phyloP scores from a whole-genome alignment of 441 rosid species.

The Gossypium schwendimanii region DNA sequence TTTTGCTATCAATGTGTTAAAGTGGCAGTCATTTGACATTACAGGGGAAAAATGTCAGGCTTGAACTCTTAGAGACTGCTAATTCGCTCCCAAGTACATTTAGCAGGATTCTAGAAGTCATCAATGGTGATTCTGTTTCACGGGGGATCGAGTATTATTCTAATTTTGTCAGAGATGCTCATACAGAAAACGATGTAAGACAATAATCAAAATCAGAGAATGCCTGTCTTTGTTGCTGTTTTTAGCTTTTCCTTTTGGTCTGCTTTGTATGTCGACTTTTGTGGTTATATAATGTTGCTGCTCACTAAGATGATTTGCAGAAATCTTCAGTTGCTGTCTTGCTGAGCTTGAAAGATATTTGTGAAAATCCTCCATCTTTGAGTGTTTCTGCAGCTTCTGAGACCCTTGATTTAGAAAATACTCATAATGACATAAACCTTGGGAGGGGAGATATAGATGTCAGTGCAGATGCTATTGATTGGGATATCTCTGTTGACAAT shows the following conservation, averaged over 20 bases:
- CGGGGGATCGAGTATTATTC: constrained; percentile 71
- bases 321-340: constrained; percentile 44
- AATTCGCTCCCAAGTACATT: constrained; percentile 78
- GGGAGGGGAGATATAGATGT: constrained; percentile 37
- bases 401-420: constrained; percentile 36
- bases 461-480: constrained; percentile 59
- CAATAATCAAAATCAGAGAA: background rate
- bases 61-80: constrained; percentile 86
- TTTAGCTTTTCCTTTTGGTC: background rate
- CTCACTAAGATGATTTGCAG: constrained; percentile 39
- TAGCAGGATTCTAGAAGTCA: constrained; percentile 64
- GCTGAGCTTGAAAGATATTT: constrained; percentile 56
- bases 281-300: constrained; percentile 16
- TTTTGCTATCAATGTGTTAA: constrained; percentile 12
- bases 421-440: constrained; percentile 32
- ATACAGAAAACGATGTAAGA: constrained; percentile 84
- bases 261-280: constrained; percentile 5
- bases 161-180: constrained; percentile 75
- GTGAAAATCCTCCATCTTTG: constrained; percentile 70
- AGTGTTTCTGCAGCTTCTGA: constrained; percentile 53
- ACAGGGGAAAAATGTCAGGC: constrained; percentile 86
- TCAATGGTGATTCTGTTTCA: constrained; percentile 61
- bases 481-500: constrained; percentile 85
- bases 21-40: constrained; percentile 12
- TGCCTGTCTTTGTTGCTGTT: background rate